phyloP scores from a whole-genome alignment of 1,139 yeast genomes.

The Eremothecium gossypii region DNA sequence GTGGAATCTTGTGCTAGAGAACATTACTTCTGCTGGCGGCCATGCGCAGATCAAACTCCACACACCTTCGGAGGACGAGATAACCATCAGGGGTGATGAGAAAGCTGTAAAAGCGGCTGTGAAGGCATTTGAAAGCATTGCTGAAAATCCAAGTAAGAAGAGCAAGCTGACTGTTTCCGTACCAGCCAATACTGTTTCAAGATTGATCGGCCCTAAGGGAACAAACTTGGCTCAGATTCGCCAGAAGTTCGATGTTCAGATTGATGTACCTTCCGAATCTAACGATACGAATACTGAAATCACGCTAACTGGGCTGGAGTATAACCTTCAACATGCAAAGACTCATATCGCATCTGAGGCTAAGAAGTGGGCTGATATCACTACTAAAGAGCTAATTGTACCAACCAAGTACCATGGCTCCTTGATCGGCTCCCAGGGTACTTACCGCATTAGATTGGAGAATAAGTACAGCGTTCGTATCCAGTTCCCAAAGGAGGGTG shows the following conservation, averaged over 20 bases:
- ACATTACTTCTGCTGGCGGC: conserved; percentile 36
- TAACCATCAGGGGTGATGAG: conserved; percentile 29
- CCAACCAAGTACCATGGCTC: conserved; percentile 75
- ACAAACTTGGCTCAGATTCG: conserved; percentile 57
- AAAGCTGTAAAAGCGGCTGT: conserved; percentile 23
- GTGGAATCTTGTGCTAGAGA: conserved; percentile 30
- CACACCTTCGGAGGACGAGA: conserved; percentile 21
- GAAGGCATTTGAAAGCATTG: conserved; percentile 20
- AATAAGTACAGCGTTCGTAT: conserved; percentile 81
- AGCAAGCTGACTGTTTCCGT: conserved; percentile 40
- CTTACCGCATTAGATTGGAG: conserved; percentile 75
- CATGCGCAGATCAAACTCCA: conserved; percentile 37
- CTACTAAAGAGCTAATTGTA: conserved; percentile 50
- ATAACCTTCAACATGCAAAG: conserved; percentile 70
- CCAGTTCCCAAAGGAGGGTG: conserved; percentile 56
- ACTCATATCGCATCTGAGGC: conserved; percentile 48
- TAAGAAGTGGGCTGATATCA: conserved; percentile 79
- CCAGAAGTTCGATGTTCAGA: conserved; percentile 69
- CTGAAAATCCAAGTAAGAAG: conserved; percentile 21
- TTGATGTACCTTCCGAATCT: conserved; percentile 49
- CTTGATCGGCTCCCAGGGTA: conserved; percentile 78
- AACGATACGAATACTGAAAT: conserved; percentile 46
- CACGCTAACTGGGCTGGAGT: conserved; percentile 64
- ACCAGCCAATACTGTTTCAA: conserved; percentile 60
- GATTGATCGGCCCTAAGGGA: conserved; percentile 88